Evolutionary conservation across 2,329 filamentous ascomycete genomes (phyloP).

Genomic region (Geosmithia putterillii): DNA sequence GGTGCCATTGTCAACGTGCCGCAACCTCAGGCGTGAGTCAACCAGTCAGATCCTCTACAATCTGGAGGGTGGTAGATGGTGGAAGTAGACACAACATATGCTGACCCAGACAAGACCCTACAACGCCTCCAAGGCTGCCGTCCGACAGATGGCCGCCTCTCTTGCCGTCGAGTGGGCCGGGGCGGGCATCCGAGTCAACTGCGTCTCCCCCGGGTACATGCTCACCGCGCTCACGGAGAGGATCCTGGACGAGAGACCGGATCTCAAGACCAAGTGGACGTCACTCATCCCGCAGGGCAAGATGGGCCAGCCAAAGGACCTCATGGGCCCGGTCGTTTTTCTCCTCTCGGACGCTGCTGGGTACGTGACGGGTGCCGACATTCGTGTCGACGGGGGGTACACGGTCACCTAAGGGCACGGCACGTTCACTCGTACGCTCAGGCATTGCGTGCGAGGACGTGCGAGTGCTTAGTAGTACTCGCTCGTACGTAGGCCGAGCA

Average conservation of each 20-base stretch:
- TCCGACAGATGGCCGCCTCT: conserved; percentile 76
- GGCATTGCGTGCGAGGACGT: too few species aligned
- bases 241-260: conserved; percentile 87
- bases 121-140: conserved; percentile 85
- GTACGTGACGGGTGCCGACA: conserved; percentile 62
- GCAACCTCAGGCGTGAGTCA: conserved; percentile 60
- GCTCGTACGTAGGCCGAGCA: background rate
- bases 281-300: conserved; percentile 85
- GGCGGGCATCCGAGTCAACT: conserved; percentile 83
- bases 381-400: conserved; percentile 81
- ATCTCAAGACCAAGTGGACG: conserved; percentile 81
- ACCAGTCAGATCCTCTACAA: background rate
- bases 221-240: conserved; percentile 84
- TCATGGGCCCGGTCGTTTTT: conserved; percentile 89
- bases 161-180: conserved; percentile 91
- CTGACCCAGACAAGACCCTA: conserved; percentile 43
- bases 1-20: conserved; percentile 90
- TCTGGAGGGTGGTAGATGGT: background rate
- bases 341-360: conserved; percentile 66
- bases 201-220: conserved; percentile 95
- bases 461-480: too few species aligned
- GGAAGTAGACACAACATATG: background rate
- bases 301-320: conserved; percentile 83
- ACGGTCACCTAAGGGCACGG: conserved; percentile 49
- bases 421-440: too few species aligned